phyloP scores from a whole-genome alignment of 192 early-diverging fungal species.

The Coemansia sp. region DNA sequence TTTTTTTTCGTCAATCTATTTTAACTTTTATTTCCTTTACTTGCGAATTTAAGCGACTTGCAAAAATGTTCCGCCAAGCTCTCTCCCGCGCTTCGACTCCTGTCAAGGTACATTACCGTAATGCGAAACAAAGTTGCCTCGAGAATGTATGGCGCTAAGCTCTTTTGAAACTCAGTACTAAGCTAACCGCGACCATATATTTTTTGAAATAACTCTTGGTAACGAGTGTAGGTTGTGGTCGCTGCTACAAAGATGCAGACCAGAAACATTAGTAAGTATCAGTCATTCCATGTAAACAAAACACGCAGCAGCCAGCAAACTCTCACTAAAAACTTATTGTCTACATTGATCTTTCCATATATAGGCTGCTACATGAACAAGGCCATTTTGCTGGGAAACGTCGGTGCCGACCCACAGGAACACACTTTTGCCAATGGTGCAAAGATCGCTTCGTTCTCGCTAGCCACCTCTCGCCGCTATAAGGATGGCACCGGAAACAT shows the following conservation, averaged over 20 bases:
- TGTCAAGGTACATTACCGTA: conserved; percentile 30
- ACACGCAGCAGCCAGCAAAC: neutral
- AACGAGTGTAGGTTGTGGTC: conserved; percentile 17
- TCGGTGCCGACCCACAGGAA: conserved; percentile 64
- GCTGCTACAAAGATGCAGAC: conserved; percentile 28
- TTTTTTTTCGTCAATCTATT: neutral
- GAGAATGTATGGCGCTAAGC: neutral
- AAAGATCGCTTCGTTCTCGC: conserved; percentile 61
- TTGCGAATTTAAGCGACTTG: neutral
- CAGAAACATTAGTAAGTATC: conserved; percentile 26
- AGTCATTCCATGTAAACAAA: neutral
- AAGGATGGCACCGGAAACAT: conserved; percentile 69
- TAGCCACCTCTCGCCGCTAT: conserved; percentile 66
- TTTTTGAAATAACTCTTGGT: neutral
- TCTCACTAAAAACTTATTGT: neutral
- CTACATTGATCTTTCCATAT: neutral
- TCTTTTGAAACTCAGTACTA: neutral
- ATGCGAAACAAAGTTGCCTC: neutral
- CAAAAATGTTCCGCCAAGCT: conserved; percentile 34
- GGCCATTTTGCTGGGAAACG: conserved; percentile 66
- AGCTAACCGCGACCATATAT: neutral
- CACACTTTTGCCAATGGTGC: conserved; percentile 50
- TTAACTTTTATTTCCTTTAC: neutral
- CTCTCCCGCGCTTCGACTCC: conserved; percentile 22
- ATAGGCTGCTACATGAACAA: conserved; percentile 60